Percentiles rank a stretch among this genome's conserved stretches.
These are phyloP conservation scores for Rhynchosporium agropyri DNA, from an alignment of 2,329 filamentous ascomycete species.

Conservation along the genomic window DNA sequence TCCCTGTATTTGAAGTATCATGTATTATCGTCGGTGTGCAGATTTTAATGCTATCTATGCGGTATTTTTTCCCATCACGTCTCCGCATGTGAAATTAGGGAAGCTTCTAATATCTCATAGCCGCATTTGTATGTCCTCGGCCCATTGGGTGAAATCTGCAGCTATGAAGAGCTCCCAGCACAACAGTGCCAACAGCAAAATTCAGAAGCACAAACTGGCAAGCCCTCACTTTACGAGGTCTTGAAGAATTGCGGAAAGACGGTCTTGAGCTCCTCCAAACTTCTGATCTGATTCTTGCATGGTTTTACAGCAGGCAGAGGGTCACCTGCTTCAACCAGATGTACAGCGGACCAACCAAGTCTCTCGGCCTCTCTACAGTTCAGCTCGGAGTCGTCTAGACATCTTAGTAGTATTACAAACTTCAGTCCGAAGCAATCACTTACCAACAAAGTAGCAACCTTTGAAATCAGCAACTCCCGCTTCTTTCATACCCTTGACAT, in stretches of 20 bases:
- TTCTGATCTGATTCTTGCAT: slow-evolving; percentile 73
- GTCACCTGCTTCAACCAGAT: slow-evolving; percentile 79
- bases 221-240: slow-evolving; percentile 37
- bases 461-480: slow-evolving; percentile 68
- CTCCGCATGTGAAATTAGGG: too few relatives aligned
- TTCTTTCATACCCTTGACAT: slow-evolving; percentile 83
- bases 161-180: not conserved
- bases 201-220: not conserved
- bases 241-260: slow-evolving; percentile 89
- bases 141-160: not conserved
- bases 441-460: slow-evolving; percentile 92
- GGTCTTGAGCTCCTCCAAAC: slow-evolving; percentile 72
- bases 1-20: too few relatives aligned
- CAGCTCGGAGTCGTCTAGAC: slow-evolving; percentile 77
- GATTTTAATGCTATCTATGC: not conserved
- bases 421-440: slow-evolving; percentile 43
- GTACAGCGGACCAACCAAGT: slow-evolving; percentile 83
- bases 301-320: slow-evolving; percentile 64
- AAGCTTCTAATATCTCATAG: not conserved
- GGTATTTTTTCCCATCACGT: not conserved
- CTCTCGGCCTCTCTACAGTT: slow-evolving; percentile 79
- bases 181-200: not conserved
- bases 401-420: slow-evolving; percentile 15
- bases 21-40: too few relatives aligned
- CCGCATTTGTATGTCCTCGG: not conserved